Evolutionary conservation across 1,284 basidiomycete genomes (phyloP), one percentile per base, ranked within the genome.

Genomic region (Leccinum ponderosum): DNA sequence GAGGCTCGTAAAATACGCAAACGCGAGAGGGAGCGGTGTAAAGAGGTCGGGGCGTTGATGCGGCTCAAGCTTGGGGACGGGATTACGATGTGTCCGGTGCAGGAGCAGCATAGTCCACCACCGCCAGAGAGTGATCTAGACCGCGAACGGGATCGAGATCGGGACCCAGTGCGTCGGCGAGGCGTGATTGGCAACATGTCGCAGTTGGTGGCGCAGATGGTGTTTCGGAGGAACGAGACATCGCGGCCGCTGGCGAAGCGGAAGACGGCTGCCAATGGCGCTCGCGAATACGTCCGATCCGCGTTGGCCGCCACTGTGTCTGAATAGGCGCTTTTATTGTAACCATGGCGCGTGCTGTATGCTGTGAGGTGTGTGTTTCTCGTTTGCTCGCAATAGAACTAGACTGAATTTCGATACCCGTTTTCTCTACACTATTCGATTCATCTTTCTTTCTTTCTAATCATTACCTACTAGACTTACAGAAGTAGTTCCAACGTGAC

Each of bases 171-270:
- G 11, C 74, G 72, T 44, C 67, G 64, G 25, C 65, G 60, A 65
- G 70, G 71, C 11, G 66, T 65, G 50, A 75, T 76, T 58, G 67
- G 73, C 48, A 80, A 66, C 60, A 74, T 86, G 67, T 72, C 77
- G 39, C 82, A 84, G 59, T 75, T 85, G 17, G 81, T 86, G 53
- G 84, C 84, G 57, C 80, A 81, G 70, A 86, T 86, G 84, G 71
- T 84, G 48, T 75, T 86, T 64, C 77, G 80, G 56, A 69, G 85
- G 58, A 74, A 73, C 61, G 80, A 82, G 52, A 68, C 71, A 3
- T 71, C 61, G 25, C 74, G 78, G 42, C 75, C 78, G 33, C 69
- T 81, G 55, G 72, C 76, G 55, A 76, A 73, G 63, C 73, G 74
- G 48, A 76, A 68, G 64, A 42, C 64, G 56, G 63, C 64, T 20